phyloP scores from a whole-genome alignment of 2,329 filamentous ascomycete species.

The Cadophora gregata region DNA sequence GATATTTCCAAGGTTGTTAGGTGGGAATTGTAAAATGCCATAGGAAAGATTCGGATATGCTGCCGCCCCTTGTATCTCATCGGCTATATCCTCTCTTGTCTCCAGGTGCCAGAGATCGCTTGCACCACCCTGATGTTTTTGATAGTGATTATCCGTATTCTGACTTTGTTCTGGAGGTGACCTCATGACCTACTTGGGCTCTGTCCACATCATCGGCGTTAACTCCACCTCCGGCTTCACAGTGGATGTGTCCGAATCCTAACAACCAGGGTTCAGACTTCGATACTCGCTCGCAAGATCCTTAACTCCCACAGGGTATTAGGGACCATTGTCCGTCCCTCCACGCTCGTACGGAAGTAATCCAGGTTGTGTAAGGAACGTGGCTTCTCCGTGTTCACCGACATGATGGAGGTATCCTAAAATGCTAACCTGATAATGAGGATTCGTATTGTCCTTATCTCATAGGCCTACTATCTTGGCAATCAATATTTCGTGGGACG shows the following conservation, averaged over 20 bases:
- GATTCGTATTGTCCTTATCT: too few species aligned
- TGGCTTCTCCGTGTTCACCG: too few species aligned
- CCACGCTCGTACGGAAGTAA: too few species aligned
- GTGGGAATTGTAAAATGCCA: neutral
- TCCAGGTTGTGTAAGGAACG: too few species aligned
- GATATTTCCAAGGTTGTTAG: neutral
- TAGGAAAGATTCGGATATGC: neutral
- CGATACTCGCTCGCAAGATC: too few species aligned
- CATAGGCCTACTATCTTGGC: too few species aligned
- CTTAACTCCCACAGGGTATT: too few species aligned
- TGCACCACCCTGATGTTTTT: slow-evolving; percentile 5
- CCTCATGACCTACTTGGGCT: neutral
- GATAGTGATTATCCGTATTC: neutral
- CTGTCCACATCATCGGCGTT: neutral
- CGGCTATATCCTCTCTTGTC: slow-evolving; percentile 1
- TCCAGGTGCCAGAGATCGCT: slow-evolving; percentile 1
- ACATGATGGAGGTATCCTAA: too few species aligned
- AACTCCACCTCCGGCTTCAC: neutral
- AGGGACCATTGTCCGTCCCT: too few species aligned
- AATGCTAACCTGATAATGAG: too few species aligned
- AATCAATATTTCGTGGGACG: too few species aligned
- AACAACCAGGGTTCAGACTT: neutral
- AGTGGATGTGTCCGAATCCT: neutral
- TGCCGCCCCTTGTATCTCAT: neutral
- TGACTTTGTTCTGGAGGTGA: neutral